Evolutionary conservation across 306 rosid genomes (phyloP), one percentile per base, ranked within the genome.

Genomic region (Inga laurina): DNA sequence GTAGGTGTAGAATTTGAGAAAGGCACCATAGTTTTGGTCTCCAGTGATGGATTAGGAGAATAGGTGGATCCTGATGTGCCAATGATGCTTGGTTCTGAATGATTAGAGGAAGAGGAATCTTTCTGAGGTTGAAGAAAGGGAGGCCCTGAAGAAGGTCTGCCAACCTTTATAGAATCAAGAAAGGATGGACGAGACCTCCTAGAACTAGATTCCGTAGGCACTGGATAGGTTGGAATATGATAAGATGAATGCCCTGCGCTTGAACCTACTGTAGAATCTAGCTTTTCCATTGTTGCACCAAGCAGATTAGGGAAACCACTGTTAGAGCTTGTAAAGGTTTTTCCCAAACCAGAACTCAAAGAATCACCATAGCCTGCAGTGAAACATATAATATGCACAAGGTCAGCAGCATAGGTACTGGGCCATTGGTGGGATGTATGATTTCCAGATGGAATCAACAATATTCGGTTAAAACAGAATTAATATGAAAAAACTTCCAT

Each of bases 151-250:
- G 94, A 84, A 82, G 88, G 87, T 87, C 79, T 89, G 73, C 82
- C 78, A 76, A 88, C 89, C 82, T 91, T 89, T 72, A 94, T 79
- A 86, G 94, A 87, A 89, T 97, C 98, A 76, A 94, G 98, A 82
- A 97, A 94, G 72, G 97, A 97, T 76, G 97, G 90, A 35, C 97
- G 98, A 72, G 95, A 89, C 88, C 90, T 87, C 87, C 93, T 82
- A 74, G 93, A 79, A 86, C 83, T 91, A 48, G 88, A 85, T 84
- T 94, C 97, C n/a, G 71, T 75, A 57, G 91, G 51, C 46, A 81
- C 79, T 7, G 94, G 84, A 64, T 84, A 73, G 46, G 72, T 66
- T 10, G 89, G 88, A 74, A 85, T 85, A 77, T 88, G 85, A 85
- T 86, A 86, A 75, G 91, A 80, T 75, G 88, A 82, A 82, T 73